Percentiles rank a stretch among this genome's conserved stretches.
These are phyloP conservation scores for Microsporum audouinii DNA, from an alignment of 2,329 filamentous ascomycete species.

Conservation along the genomic window DNA sequence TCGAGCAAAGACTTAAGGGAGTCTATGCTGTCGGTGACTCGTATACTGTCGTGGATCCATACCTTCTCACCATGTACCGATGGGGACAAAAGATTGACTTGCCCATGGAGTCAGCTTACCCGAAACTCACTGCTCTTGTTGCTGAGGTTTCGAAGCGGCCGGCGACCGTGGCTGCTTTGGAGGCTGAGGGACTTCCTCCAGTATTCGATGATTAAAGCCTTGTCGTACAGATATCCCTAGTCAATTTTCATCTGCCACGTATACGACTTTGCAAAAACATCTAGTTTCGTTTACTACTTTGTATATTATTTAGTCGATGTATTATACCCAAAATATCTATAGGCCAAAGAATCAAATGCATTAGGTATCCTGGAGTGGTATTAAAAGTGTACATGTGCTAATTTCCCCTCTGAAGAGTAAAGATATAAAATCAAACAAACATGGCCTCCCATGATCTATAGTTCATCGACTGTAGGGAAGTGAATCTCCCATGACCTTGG, in stretches of 20 bases:
- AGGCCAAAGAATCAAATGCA: not conserved
- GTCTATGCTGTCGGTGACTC: slow-evolving; percentile 20
- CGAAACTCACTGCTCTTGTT: slow-evolving; percentile 1
- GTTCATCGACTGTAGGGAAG: slow-evolving; percentile 35
- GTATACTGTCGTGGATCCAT: slow-evolving; percentile 18
- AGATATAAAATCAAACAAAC: slow-evolving; percentile 9
- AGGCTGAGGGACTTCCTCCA: not conserved
- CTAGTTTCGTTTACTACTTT: not conserved
- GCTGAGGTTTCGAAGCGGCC: not conserved
- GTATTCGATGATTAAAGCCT: not conserved
- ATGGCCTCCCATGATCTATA: slow-evolving; percentile 22
- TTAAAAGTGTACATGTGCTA: not conserved
- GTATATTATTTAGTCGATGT: not conserved
- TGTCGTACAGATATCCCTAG: too few relatives aligned
- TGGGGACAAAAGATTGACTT: not conserved
- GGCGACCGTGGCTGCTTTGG: not conserved
- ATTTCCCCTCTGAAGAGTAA: not conserved
- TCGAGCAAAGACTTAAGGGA: slow-evolving; percentile 19
- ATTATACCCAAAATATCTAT: not conserved
- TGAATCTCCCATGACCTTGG: slow-evolving; percentile 46
- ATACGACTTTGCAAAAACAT: not conserved
- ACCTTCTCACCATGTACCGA: slow-evolving; percentile 1
- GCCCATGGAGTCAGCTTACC: not conserved
- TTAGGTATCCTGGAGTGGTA: not conserved
- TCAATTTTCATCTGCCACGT: too few relatives aligned